phyloP scores from a whole-genome alignment of 257 asterid genomes.

The Oldenlandia corymbosa region DNA sequence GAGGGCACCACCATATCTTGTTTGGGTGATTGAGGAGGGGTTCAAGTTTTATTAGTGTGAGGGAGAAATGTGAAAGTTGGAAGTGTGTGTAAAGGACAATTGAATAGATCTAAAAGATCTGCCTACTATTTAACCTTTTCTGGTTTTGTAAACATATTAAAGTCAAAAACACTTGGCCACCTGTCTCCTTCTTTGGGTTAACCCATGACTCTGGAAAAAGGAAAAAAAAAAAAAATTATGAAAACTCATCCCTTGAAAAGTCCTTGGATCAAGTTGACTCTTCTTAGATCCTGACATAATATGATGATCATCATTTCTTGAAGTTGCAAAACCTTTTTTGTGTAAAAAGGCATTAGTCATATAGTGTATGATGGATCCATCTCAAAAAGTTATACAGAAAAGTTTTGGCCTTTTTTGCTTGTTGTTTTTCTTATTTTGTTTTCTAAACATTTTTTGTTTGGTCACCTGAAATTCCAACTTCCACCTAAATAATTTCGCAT shows the following conservation, averaged over 20 bases:
- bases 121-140: conserved; percentile 20
- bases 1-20: not conserved
- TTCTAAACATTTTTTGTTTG: no score
- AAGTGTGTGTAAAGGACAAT: conserved; percentile 27
- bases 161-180: conserved; percentile 45
- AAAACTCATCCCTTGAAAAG: conserved; percentile 9
- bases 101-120: conserved; percentile 11
- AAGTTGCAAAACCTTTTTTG: not conserved
- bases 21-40: not conserved
- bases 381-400: no score
- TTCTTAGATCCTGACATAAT: conserved; percentile 3
- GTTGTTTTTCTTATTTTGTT: no score
- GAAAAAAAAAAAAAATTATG: no score
- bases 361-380: no score
- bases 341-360: no score
- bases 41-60: not conserved
- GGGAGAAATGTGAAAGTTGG: conserved; percentile 42
- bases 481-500: no score
- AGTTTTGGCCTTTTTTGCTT: no score
- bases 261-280: conserved; percentile 30
- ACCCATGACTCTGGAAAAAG: conserved; percentile 23
- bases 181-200: conserved; percentile 29
- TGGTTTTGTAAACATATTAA: conserved; percentile 15
- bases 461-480: no score
- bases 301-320: not conserved